A percentile compares a stretch with the other conserved stretches of the same genome.
Conservation (phyloP, 2,329 filamentous ascomycete genomes). For the Coniosporium tulheliwenetii region DNA sequence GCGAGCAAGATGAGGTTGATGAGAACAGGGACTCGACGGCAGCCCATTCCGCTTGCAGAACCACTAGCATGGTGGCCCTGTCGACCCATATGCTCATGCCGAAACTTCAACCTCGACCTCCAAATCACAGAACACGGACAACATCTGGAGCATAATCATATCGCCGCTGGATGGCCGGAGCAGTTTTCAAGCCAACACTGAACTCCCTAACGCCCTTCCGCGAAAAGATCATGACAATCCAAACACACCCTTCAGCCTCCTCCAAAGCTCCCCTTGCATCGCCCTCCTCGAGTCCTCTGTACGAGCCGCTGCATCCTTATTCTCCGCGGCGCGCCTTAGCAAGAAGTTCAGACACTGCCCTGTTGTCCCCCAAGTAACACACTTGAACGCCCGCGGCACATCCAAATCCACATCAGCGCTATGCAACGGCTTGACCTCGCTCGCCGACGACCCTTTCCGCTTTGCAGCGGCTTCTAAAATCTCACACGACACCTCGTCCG, state of each 20-base stretch:
- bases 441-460: constrained; percentile 21
- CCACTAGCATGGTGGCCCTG: too few species aligned
- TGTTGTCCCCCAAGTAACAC: constrained; percentile 40
- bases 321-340: constrained; percentile 40
- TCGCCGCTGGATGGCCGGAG: too few species aligned
- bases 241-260: constrained; percentile 15
- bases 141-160: too few species aligned
- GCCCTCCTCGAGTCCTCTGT: constrained; percentile 35
- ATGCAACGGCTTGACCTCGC: constrained; percentile 16
- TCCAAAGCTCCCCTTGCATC: constrained; percentile 34
- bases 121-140: too few species aligned
- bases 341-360: constrained; percentile 70
- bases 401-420: constrained; percentile 16
- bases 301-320: constrained; percentile 42
- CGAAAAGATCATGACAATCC: constrained; percentile 7
- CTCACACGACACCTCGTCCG: constrained; percentile 65
- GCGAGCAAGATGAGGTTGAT: too few species aligned
- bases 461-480: constrained; percentile 23
- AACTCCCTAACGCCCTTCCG: background rate
- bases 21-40: too few species aligned
- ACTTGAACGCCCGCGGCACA: constrained; percentile 36
- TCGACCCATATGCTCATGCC: too few species aligned
- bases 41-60: too few species aligned
- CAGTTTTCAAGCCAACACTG: background rate
- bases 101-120: too few species aligned